Base-by-base conservation (phyloP, 257 asterid species). In the Solanum dulcamara region DNA sequence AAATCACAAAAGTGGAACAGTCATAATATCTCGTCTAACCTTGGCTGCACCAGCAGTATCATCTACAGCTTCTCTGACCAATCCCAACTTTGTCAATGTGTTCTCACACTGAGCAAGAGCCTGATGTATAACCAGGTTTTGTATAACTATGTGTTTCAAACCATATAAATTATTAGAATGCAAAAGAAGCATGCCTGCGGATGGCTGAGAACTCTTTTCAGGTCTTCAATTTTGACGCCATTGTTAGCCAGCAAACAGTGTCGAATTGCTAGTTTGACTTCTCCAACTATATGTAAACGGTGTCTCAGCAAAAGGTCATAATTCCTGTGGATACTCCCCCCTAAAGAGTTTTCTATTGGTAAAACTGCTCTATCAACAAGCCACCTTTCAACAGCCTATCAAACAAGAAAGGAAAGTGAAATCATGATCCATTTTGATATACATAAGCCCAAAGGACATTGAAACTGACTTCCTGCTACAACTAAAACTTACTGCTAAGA, bases 21-120 rank as follows among this genome's bases (percentile, higher is more conserved):
- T 46, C 15, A 8, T 20, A 46, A 48, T 4, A 40, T 72, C 62
- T 28, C n/a, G 17, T 30, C 77, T 48, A 74, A 97, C 99, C 99
- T 97, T 92, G 72, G 99, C 99, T 26, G 99, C 98, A 70, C 99
- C 99, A 88, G 99, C 99, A 84, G 99, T 97, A 87, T 97, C 99
- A 88, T 97, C 99, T 85, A 93, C 99, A 75, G 98, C 98, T 93
- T 95, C 99, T 90, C 98, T 91, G 81, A 95, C 99, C 87, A 97
- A 92, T 46, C 98, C 97, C 83, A 91, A 89, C 90, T 90, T 92
- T 75, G 98, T 94, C 87, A 97, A 89, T 50, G 98, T 97, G 91
- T 93, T 90, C 92, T 97, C 99, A 86, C 99, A 97, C 89, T 97
- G 99, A 81, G 99, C 98, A 87, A 97, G 99, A 86, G 99, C 99